A percentile compares a stretch with the other conserved stretches of the same genome.
These are phyloP conservation scores for Coelomomyces lativittatus DNA, from an alignment of 371 early-diverging fungal genomes.

Conservation along the genomic window DNA sequence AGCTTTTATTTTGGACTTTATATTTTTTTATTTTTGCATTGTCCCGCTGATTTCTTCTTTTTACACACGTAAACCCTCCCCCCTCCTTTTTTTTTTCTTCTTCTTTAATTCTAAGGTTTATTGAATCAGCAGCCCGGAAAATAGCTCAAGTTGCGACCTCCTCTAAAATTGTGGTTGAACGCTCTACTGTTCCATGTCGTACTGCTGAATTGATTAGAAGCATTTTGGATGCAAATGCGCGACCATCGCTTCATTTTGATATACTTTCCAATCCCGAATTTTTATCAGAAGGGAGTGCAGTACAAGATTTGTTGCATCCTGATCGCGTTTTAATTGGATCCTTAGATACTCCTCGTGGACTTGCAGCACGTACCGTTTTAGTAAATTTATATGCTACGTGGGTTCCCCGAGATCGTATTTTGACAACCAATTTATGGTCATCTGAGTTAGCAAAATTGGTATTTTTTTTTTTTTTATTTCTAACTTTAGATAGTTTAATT, in stretches of 20 bases:
- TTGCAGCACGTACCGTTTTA: constrained; percentile 55
- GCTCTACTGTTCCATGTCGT: constrained; percentile 87
- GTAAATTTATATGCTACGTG: constrained; percentile 56
- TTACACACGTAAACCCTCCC: too few species aligned
- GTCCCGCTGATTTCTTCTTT: too few species aligned
- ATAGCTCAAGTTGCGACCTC: constrained; percentile 68
- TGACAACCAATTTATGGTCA: constrained; percentile 84
- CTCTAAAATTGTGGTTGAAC: constrained; percentile 80
- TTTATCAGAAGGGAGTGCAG: constrained; percentile 85
- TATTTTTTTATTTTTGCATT: too few species aligned
- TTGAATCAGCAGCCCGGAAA: constrained; percentile 67
- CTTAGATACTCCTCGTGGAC: constrained; percentile 53
- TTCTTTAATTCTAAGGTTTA: too few species aligned
- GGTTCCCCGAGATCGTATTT: constrained; percentile 66
- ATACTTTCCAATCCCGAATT: constrained; percentile 92
- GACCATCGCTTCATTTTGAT: constrained; percentile 51
- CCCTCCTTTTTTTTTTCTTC: too few species aligned
- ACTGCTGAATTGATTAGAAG: constrained; percentile 75
- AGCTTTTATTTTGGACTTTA: too few species aligned
- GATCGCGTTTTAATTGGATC: constrained; percentile 87
- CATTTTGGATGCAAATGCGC: constrained; percentile 67
- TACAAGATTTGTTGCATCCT: constrained; percentile 62
- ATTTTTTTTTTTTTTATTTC: constrained; percentile 6
- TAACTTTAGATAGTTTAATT: not conserved
- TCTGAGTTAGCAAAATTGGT: constrained; percentile 79